Evolutionary conservation across 2,329 filamentous ascomycete species (phyloP), one percentile per base, ranked within the genome.

Genomic region (Colletotrichum sp.): DNA sequence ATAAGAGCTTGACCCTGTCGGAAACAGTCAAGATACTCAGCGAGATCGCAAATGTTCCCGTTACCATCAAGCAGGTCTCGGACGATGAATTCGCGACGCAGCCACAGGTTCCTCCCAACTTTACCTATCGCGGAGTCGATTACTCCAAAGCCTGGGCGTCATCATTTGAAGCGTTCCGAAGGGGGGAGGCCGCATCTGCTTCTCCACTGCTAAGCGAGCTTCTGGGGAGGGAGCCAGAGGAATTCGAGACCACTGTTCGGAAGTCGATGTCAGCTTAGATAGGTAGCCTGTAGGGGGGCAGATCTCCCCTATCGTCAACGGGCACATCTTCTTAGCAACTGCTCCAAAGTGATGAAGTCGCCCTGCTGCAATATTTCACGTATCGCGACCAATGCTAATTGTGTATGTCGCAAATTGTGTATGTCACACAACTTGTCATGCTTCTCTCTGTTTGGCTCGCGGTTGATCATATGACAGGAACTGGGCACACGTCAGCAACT

Each of bases 1-100:
- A 57, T 71, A 75, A 36, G 77, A 76, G 34, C 78, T 77, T 55
- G 71, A 78, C 63, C 73, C 77, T 72, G 71, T 76, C 34, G 71
- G 59, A 63, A 22, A 63, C 28, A n/a, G 30, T 63, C 16, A 63
- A 63, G 22, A 24, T 63, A 8, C 59, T 63, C 30, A 30, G 59
- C 18, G 18, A 63, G 30, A 22, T 63, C 59, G 59, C 59, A 8
- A 36, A 36, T 16, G 4, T n/a, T 7, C 28, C 16, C 18, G 30
- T 63, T 12, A 18, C 9, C 10, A 36, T 63, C 22, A 32, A 13
- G 28, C 28, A 63, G 59, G 59, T 63, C 15, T 32, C 28, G 18
- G 30, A n/a, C 22, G 59, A 34, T 13, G 28, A 63, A 24, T 63
- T n/a, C 32, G 59, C 30, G 10, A 34, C 28, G 0, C 30, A n/a